Conservation (phyloP, 2,329 filamentous ascomycete genomes). For the Biscogniauxia mediterranea region DNA sequence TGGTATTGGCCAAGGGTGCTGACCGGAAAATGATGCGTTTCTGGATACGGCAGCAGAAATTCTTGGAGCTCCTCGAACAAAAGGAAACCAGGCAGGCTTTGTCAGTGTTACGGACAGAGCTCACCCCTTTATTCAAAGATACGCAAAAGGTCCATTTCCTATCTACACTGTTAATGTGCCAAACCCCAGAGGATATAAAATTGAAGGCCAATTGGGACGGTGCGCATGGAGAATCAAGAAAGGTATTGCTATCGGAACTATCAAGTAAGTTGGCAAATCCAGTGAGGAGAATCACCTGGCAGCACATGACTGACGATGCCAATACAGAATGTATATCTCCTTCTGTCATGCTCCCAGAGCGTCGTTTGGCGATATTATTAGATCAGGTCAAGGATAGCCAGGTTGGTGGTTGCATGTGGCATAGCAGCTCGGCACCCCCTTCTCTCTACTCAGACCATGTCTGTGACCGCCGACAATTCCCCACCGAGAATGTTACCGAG, state of each 20-base stretch:
- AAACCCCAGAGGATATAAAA: constrained; percentile 72
- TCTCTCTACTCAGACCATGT: constrained; percentile 87
- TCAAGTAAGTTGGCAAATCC: constrained; percentile 61
- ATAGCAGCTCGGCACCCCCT: constrained; percentile 75
- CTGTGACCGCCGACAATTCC: constrained; percentile 79
- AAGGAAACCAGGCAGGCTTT: constrained; percentile 73
- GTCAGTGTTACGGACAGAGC: constrained; percentile 78
- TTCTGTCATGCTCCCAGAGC: constrained; percentile 93
- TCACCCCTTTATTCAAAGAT: constrained; percentile 83
- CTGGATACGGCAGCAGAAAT: constrained; percentile 89
- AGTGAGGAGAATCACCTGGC: neutral
- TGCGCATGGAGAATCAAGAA: constrained; percentile 70
- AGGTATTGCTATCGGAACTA: constrained; percentile 72
- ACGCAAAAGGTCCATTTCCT: constrained; percentile 75
- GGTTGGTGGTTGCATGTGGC: constrained; percentile 81
- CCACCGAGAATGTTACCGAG: constrained; percentile 67
- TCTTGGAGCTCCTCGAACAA: constrained; percentile 81
- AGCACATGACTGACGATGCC: constrained; percentile 19
- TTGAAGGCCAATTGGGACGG: constrained; percentile 82
- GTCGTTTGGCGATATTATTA: constrained; percentile 77
- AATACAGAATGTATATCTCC: constrained; percentile 80
- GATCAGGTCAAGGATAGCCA: constrained; percentile 82
- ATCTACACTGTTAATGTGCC: constrained; percentile 89
- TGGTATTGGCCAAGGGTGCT: constrained; percentile 73
- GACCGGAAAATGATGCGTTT: constrained; percentile 82